Percentiles rank a stretch among this genome's conserved stretches.
phyloP scores from a whole-genome alignment of 805 yeast genomes.

The Candida nitratophila region DNA sequence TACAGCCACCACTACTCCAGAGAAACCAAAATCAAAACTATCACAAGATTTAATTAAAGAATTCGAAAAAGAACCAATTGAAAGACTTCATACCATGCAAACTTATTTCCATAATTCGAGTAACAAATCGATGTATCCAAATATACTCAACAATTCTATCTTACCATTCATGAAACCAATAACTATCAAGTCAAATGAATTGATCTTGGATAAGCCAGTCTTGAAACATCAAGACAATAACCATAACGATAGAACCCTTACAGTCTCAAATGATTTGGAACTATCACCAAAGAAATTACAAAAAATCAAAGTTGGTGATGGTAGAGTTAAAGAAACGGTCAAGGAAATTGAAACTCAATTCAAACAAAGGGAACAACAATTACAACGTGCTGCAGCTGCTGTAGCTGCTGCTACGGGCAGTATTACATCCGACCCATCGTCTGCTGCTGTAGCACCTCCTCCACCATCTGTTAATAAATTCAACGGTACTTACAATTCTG shows the following conservation, averaged over 20 bases:
- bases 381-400: slow-evolving; percentile 8
- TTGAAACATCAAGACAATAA: background rate
- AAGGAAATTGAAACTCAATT: slow-evolving; percentile 17
- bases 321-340: slow-evolving; percentile 20
- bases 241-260: background rate
- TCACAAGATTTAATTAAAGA: background rate
- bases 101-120: background rate
- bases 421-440: no score
- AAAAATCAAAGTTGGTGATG: slow-evolving; percentile 14
- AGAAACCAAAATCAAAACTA: background rate
- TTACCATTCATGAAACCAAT: background rate
- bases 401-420: no score
- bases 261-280: slow-evolving; percentile 4
- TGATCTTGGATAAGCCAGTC: background rate
- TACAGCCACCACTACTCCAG: no score
- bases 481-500: background rate
- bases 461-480: background rate
- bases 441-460: background rate
- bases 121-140: background rate
- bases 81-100: background rate
- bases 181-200: background rate
- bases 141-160: background rate
- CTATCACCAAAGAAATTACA: slow-evolving; percentile 12
- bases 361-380: slow-evolving; percentile 5
- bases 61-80: slow-evolving; percentile 1